Evolutionary conservation across 83 land plant species (phyloP).

Genomic region (Isoetes engelmannii): DNA sequence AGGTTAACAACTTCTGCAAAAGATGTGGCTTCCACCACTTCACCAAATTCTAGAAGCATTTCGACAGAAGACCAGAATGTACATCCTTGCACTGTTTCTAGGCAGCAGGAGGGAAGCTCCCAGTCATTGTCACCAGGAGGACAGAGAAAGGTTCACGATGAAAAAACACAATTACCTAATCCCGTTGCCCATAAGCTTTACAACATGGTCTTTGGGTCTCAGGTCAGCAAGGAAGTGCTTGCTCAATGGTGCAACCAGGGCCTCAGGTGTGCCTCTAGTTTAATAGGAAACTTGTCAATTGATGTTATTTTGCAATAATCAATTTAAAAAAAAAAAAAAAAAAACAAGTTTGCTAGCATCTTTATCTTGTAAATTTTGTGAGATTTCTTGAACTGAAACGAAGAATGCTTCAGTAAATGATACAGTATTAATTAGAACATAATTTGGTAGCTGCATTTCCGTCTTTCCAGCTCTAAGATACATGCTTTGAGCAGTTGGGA

Average conservation of each 20-base stretch:
- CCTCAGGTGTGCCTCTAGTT: constrained; percentile 45
- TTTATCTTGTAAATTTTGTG: no score
- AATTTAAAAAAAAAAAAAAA: neutral
- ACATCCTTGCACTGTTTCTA: neutral
- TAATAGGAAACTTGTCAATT: neutral
- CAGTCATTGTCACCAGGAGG: neutral
- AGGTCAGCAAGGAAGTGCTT: constrained; percentile 57
- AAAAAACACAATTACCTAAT: constrained; percentile 38
- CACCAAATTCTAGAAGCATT: neutral
- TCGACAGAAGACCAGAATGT: no score
- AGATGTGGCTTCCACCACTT: neutral
- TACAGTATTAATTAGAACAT: no score
- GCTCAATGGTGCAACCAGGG: constrained; percentile 97
- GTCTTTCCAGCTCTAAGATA: no score
- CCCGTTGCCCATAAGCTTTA: constrained; percentile 55
- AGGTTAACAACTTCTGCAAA: constrained; percentile 27
- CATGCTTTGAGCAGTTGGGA: no score
- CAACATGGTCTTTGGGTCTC: constrained; percentile 63
- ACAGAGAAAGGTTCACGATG: constrained; percentile 22
- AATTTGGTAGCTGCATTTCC: no score
- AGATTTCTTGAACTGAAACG: no score
- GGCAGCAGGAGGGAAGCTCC: constrained; percentile 1
- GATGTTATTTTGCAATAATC: neutral
- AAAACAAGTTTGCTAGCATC: neutral
- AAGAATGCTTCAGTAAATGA: no score